phyloP scores from a whole-genome alignment of 495 filamentous ascomycete species.

The Penicillium ochrochloron region DNA sequence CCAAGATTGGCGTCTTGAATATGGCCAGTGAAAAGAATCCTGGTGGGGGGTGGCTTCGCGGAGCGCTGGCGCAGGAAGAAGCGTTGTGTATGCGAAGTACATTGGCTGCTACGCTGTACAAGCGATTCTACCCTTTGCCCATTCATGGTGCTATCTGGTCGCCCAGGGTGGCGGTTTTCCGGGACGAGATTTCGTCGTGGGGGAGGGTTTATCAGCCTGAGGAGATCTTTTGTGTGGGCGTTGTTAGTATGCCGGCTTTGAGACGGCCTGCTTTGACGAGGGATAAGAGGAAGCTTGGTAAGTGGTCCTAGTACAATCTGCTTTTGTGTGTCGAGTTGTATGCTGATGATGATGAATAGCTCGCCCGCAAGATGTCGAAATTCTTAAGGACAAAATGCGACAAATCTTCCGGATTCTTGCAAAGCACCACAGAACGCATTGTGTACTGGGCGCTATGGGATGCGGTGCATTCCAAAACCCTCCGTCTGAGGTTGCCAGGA shows the following conservation, averaged over 20 bases:
- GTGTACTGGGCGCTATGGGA: constrained; percentile 70
- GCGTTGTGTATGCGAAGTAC: constrained; percentile 62
- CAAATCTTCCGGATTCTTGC: constrained; percentile 60
- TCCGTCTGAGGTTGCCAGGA: constrained; percentile 60
- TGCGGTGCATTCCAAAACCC: constrained; percentile 70
- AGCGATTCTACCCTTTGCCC: constrained; percentile 59
- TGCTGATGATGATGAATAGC: constrained; percentile 6
- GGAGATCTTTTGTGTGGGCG: constrained; percentile 21
- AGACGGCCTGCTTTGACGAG: constrained; percentile 13
- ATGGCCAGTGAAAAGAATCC: constrained; percentile 56
- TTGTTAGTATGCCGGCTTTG: constrained; percentile 23
- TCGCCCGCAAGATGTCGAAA: constrained; percentile 11
- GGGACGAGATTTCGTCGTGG: constrained; percentile 42
- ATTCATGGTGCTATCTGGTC: constrained; percentile 54
- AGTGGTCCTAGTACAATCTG: neutral
- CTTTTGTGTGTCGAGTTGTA: no score
- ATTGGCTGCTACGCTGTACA: constrained; percentile 54
- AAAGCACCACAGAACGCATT: constrained; percentile 50
- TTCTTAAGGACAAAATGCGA: constrained; percentile 63
- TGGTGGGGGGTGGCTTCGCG: constrained; percentile 60
- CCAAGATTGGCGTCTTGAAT: constrained; percentile 44
- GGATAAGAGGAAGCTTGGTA: constrained; percentile 18
- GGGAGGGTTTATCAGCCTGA: constrained; percentile 38
- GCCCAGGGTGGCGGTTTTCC: constrained; percentile 51
- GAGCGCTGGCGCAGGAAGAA: constrained; percentile 63